A percentile compares a stretch with the other conserved stretches of the same genome.
Conservation (phyloP, 805 yeast species). For the Yarrowia bubula region DNA sequence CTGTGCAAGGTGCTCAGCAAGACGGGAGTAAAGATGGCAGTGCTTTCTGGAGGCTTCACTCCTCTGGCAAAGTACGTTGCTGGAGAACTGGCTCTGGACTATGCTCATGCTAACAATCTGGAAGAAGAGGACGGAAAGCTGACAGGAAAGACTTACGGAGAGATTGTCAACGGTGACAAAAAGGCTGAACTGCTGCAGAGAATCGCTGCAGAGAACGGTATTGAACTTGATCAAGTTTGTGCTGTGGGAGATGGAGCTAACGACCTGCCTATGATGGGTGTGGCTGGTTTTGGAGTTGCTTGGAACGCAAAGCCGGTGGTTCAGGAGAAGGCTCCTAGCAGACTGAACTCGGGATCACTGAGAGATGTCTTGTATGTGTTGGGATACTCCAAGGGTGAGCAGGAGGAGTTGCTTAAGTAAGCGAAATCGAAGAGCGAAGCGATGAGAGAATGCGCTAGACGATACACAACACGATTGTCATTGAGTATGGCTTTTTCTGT, state of each 20-base stretch:
- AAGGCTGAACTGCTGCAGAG: constrained; percentile 72
- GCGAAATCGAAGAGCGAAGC: neutral
- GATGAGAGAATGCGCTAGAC: neutral
- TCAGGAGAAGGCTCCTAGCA: constrained; percentile 76
- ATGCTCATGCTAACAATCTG: constrained; percentile 77
- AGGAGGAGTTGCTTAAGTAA: constrained; percentile 28
- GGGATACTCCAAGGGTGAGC: constrained; percentile 47
- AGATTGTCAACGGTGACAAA: constrained; percentile 78
- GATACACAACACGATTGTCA: neutral
- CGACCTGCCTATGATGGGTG: constrained; percentile 87
- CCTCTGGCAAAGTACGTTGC: constrained; percentile 81
- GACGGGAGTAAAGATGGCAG: constrained; percentile 71
- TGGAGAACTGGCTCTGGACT: constrained; percentile 66
- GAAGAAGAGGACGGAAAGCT: constrained; percentile 51
- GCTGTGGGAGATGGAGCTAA: constrained; percentile 99
- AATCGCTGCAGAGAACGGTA: constrained; percentile 39
- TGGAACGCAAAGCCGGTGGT: constrained; percentile 97
- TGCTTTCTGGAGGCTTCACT: constrained; percentile 90
- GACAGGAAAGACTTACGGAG: constrained; percentile 76
- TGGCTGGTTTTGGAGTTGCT: constrained; percentile 91
- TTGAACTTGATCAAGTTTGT: constrained; percentile 48
- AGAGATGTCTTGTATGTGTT: constrained; percentile 75
- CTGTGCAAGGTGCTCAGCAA: constrained; percentile 60
- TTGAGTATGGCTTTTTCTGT: too few relatives aligned
- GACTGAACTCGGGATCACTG: constrained; percentile 71